A percentile compares a stretch with the other conserved stretches of the same genome.
Conservation (phyloP, 176 grass and related monocot genomes). For the Oryza brachyantha region DNA sequence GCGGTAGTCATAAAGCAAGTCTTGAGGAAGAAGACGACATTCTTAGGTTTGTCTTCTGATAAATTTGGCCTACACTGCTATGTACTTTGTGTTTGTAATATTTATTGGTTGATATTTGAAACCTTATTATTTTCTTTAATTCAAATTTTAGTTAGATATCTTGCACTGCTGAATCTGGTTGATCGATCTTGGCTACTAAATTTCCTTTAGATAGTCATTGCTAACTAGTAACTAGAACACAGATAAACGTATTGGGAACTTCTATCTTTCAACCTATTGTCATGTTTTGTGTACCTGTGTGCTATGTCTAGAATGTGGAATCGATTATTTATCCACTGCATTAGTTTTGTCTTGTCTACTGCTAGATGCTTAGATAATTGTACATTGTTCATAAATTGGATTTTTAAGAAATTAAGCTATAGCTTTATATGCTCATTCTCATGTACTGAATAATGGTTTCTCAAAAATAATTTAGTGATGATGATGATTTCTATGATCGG, state of each 20-base stretch:
- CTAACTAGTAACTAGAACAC: neutral
- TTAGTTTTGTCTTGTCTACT: neutral
- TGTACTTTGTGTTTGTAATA: neutral
- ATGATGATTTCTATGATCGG: constrained; percentile 97
- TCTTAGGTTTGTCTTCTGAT: constrained; percentile 59
- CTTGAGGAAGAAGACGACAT: constrained; percentile 69
- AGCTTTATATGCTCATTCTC: constrained; percentile 5
- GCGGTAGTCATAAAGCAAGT: constrained; percentile 58
- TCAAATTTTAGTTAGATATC: constrained; percentile 7
- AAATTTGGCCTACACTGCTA: constrained; percentile 11
- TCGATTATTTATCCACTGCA: neutral
- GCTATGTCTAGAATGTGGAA: neutral
- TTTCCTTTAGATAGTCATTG: neutral
- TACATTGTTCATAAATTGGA: neutral
- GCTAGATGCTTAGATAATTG: neutral
- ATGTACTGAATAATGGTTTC: constrained; percentile 20
- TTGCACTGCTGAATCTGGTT: neutral
- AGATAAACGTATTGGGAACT: neutral
- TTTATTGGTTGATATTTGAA: neutral
- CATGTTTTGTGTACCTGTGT: neutral
- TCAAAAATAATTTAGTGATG: constrained; percentile 61
- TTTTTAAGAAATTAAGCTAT: constrained; percentile 2
- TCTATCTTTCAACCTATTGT: neutral
- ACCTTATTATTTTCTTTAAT: neutral
- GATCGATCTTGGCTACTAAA: neutral